Conservation (phyloP, 306 rosid genomes). For the Comarum palustre region DNA sequence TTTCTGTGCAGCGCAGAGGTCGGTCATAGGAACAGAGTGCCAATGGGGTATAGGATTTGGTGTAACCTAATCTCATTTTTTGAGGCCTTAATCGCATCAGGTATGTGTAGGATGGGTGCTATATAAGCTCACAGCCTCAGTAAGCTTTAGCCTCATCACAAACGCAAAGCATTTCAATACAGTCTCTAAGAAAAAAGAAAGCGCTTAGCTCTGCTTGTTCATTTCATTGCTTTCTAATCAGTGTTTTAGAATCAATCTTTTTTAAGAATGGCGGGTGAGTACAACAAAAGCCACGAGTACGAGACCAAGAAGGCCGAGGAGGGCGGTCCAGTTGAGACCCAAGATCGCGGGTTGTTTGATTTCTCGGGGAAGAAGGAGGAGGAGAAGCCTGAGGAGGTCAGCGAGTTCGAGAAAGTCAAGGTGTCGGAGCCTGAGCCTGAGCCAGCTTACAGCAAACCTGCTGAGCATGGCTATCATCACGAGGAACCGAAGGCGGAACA, state of each 20-base stretch:
- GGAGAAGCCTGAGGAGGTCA: constrained; percentile 31
- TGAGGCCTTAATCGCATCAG: constrained; percentile 24
- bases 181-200: neutral
- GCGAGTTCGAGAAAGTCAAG: constrained; percentile 32
- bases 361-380: constrained; percentile 54
- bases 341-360: constrained; percentile 74
- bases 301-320: constrained; percentile 28
- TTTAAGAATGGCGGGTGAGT: constrained; percentile 66
- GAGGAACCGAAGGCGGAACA: constrained; percentile 8
- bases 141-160: constrained; percentile 8
- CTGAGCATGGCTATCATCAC: neutral
- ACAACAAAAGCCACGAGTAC: constrained; percentile 40
- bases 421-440: constrained; percentile 30
- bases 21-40: neutral
- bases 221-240: neutral
- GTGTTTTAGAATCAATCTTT: neutral
- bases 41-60: neutral
- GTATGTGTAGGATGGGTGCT: constrained; percentile 38
- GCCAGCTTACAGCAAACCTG: constrained; percentile 1
- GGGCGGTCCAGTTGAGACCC: constrained; percentile 36
- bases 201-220: neutral
- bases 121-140: constrained; percentile 27
- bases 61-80: neutral
- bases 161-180: neutral
- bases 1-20: neutral